Evolutionary conservation across 1,284 basidiomycete genomes (phyloP), one percentile per base, ranked within the genome.

Genomic region (Volvariella volvacea): DNA sequence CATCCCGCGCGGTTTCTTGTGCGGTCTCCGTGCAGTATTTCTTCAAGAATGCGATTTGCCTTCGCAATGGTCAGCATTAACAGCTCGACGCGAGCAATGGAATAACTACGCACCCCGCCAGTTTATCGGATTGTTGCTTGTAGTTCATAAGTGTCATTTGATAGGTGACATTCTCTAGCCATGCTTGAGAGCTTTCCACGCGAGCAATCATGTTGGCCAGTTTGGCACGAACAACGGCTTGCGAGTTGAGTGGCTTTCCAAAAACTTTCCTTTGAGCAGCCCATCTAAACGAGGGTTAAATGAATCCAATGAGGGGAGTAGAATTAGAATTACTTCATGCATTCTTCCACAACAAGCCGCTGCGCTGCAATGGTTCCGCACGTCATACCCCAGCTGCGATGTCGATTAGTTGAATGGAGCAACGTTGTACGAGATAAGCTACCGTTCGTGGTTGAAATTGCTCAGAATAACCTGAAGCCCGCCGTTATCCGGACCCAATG

Each of bases 131-230:
- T 61, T 80, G 78, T 48, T 80, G 66, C 51, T 74, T 76, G 54
- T 79, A 80, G 15, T 15, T 40, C 89, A 92, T 92, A 55, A 92
- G 82, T 60, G 77, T 83, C 92, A 95, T 95, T 64, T 95, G 92
- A 62, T 85, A 82, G 0, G 92, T 94, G 49, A 94, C 69, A 57
- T 80, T 86, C 68, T 97, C 93, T 20, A 95, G 68, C 91, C 92
- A 96, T 40, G 76, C 79, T 59, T 96, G 92, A 41, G 56, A 55
- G 52, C 66, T 71, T 49, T 94, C 90, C 28, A 78, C 75, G 47
- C 89, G 83, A 17, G 87, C 78, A 48, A 94, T 91, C 88, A 93
- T 92, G 20, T 71, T 70, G 1, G 90, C 91, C 39, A 95, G 64
- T 71, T 92, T 93, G 55, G 76, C 74, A 45, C 92, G 78, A 55